phyloP scores from a whole-genome alignment of 2,329 filamentous ascomycete genomes.

The Cadophora malorum region DNA sequence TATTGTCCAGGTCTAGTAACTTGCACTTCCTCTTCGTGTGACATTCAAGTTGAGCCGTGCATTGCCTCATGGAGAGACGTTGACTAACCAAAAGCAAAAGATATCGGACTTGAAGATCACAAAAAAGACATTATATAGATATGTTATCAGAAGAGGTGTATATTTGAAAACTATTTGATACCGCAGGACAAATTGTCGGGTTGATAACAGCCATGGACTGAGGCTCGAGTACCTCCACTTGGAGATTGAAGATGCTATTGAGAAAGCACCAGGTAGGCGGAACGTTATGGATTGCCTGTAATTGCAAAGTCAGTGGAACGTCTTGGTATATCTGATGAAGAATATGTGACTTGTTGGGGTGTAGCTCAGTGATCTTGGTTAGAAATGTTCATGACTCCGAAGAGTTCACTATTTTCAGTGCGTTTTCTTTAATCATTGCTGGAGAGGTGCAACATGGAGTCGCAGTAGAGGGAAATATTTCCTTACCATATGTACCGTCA shows the following conservation, averaged over 20 bases:
- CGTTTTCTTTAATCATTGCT: slow-evolving; percentile 47
- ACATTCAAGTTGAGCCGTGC: too few species aligned
- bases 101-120: neutral
- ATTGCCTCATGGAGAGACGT: too few species aligned
- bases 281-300: slow-evolving; percentile 21
- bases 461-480: slow-evolving; percentile 1
- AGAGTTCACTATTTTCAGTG: slow-evolving; percentile 49
- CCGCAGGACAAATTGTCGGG: neutral
- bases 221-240: neutral
- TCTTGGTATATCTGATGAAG: neutral
- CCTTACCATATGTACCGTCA: slow-evolving; percentile 30
- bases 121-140: neutral
- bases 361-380: slow-evolving; percentile 49
- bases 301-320: slow-evolving; percentile 23
- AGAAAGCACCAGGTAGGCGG: too few species aligned
- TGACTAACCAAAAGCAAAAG: neutral
- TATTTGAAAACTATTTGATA: neutral
- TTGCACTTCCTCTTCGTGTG: too few species aligned
- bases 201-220: too few species aligned
- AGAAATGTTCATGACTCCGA: slow-evolving; percentile 44
- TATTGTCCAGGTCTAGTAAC: too few species aligned
- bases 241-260: neutral
- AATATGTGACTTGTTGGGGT: slow-evolving; percentile 8
- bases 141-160: neutral
- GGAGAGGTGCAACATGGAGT: slow-evolving; percentile 3